These are phyloP conservation scores for Immersiporthe knoxdaviesiana DNA, from an alignment of 2,329 filamentous ascomycete genomes.

Conservation along the genomic window DNA sequence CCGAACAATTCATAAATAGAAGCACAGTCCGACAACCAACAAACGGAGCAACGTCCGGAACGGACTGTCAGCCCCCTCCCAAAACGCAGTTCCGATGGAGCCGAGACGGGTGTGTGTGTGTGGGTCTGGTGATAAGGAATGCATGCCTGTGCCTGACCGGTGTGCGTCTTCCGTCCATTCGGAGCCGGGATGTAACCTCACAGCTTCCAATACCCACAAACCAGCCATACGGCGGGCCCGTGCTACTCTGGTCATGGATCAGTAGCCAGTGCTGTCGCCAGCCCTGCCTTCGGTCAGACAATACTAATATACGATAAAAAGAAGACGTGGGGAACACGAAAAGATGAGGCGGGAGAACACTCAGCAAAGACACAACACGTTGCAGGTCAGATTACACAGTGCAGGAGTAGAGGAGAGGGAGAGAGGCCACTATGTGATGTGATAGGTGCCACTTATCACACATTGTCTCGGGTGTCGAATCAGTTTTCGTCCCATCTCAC, in stretches of 20 bases:
- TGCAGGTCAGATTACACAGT: not conserved
- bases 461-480: not conserved
- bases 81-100: not conserved
- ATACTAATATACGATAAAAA: not conserved
- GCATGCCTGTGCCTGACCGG: conserved; percentile 1
- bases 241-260: not conserved
- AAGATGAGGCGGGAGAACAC: not conserved
- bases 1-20: not conserved
- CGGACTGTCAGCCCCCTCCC: not conserved
- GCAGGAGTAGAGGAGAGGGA: not conserved
- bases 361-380: not conserved
- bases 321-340: not conserved
- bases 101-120: conserved; percentile 5
- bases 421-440: not conserved
- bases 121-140: conserved; percentile 1
- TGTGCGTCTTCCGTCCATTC: conserved; percentile 1
- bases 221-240: not conserved
- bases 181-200: conserved; percentile 6
- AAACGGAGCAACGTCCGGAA: not conserved
- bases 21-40: not conserved
- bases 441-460: not conserved
- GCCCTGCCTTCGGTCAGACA: not conserved
- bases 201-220: not conserved
- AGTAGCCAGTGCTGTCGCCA: not conserved
- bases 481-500: not conserved